A percentile compares a stretch with the other conserved stretches of the same genome.
These are phyloP conservation scores for Keithomyces neogunnii DNA, from an alignment of 2,329 filamentous ascomycete species.

Conservation along the genomic window DNA sequence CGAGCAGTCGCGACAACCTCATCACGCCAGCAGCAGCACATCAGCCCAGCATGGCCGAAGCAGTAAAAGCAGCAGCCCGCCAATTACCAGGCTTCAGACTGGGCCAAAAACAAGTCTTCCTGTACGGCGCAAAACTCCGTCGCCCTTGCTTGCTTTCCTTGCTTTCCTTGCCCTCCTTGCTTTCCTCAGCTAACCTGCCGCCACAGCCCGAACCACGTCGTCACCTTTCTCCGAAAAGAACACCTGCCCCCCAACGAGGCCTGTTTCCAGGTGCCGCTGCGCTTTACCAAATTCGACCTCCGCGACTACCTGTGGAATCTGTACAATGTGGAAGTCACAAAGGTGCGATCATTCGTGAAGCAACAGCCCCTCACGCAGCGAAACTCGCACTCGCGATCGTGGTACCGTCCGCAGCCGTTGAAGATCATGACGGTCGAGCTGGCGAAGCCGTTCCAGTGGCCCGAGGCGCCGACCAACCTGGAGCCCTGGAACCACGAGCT, in stretches of 20 bases:
- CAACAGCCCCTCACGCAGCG: slow-evolving; percentile 48
- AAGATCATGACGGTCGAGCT: slow-evolving; percentile 97
- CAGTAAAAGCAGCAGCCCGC: slow-evolving; percentile 28
- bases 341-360: slow-evolving; percentile 72
- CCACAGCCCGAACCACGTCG: slow-evolving; percentile 67
- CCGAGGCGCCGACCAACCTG: slow-evolving; percentile 55
- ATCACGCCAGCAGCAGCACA: slow-evolving; percentile 6
- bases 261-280: slow-evolving; percentile 82
- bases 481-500: slow-evolving; percentile 57
- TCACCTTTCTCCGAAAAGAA: slow-evolving; percentile 68
- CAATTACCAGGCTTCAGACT: slow-evolving; percentile 36
- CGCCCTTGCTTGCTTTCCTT: neutral
- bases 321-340: slow-evolving; percentile 66
- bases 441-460: slow-evolving; percentile 81
- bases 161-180: neutral
- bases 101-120: slow-evolving; percentile 45
- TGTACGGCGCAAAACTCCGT: slow-evolving; percentile 31
- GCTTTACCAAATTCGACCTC: slow-evolving; percentile 92
- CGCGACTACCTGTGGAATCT: slow-evolving; percentile 88
- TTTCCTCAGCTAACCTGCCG: neutral
- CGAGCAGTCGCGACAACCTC: slow-evolving; percentile 12
- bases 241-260: slow-evolving; percentile 72
- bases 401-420: slow-evolving; percentile 61
- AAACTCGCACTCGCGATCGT: slow-evolving; percentile 40
- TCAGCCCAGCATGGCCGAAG: slow-evolving; percentile 29